phyloP scores from a whole-genome alignment of 768 basidiomycete species.

The Panaeolus papilionaceus region DNA sequence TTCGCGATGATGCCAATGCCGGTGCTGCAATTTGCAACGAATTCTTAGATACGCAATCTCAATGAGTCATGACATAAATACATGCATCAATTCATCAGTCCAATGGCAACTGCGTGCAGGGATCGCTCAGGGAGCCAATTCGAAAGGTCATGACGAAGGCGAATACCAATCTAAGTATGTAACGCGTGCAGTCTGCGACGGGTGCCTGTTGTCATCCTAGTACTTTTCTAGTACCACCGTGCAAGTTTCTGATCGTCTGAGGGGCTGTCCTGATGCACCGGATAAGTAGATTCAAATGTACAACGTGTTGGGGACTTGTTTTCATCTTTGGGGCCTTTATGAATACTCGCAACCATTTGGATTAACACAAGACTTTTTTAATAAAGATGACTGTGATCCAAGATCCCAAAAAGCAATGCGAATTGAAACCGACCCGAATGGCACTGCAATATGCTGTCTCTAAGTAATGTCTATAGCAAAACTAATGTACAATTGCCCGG shows the following conservation, averaged over 20 bases:
- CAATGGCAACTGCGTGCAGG: too few relatives aligned
- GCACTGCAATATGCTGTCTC: neutral
- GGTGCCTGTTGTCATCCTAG: neutral
- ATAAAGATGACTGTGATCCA: neutral
- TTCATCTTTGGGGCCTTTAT: neutral
- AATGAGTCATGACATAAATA: too few relatives aligned
- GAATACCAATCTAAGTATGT: neutral
- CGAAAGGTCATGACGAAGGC: neutral
- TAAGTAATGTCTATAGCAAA: conserved; percentile 12
- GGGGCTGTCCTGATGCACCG: neutral
- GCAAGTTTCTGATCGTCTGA: conserved; percentile 10
- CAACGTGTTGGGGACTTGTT: conserved; percentile 1
- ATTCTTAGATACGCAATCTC: too few relatives aligned
- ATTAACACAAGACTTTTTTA: conserved; percentile 2
- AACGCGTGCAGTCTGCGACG: neutral
- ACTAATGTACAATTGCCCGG: conserved; percentile 10
- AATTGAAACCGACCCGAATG: neutral
- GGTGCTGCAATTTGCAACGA: neutral
- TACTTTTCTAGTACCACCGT: neutral
- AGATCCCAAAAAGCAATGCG: neutral
- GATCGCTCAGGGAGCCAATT: too few relatives aligned
- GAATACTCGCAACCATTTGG: neutral
- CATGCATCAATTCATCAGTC: too few relatives aligned
- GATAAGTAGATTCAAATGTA: neutral
- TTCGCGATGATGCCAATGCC: neutral